Evolutionary conservation across 2,329 filamentous ascomycete genomes (phyloP).

Genomic region (Verruconis gallopava): DNA sequence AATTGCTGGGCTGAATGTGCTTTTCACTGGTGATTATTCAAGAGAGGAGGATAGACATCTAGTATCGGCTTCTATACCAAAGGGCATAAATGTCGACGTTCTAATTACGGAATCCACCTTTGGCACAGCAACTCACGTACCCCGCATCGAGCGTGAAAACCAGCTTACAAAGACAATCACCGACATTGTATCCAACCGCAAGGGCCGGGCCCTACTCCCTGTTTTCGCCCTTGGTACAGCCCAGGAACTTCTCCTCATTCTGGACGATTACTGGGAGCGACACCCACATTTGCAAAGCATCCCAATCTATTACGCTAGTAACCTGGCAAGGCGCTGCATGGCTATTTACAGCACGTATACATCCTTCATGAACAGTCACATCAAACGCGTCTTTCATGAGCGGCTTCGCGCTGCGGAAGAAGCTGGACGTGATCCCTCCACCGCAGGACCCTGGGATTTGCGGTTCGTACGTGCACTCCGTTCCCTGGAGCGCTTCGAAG

Average conservation of each 20-base stretch:
- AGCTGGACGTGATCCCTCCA: constrained; percentile 53
- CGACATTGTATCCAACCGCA: constrained; percentile 65
- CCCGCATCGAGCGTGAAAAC: constrained; percentile 79
- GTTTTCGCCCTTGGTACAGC: constrained; percentile 91
- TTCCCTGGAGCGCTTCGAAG: constrained; percentile 88
- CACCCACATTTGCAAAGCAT: constrained; percentile 79
- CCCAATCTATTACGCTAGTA: constrained; percentile 95
- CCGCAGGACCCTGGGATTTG: constrained; percentile 92
- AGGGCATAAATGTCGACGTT: constrained; percentile 82
- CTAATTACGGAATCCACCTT: constrained; percentile 97
- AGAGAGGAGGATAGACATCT: constrained; percentile 91
- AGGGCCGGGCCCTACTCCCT: constrained; percentile 83
- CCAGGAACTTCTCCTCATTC: constrained; percentile 83
- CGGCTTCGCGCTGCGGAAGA: constrained; percentile 84
- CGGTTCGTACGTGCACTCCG: constrained; percentile 86
- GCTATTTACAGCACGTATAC: constrained; percentile 97
- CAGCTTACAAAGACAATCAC: constrained; percentile 94
- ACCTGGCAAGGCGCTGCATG: constrained; percentile 93
- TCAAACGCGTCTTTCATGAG: constrained; percentile 87
- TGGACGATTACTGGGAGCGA: constrained; percentile 93
- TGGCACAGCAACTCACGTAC: constrained; percentile 86
- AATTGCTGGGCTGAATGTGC: constrained; percentile 89
- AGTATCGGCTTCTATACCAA: constrained; percentile 82
- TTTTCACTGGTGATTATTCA: constrained; percentile 97
- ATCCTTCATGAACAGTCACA: constrained; percentile 97